Evolutionary conservation across 352 stramenopile genomes (phyloP).

Genomic region (Albugo laibachii): DNA sequence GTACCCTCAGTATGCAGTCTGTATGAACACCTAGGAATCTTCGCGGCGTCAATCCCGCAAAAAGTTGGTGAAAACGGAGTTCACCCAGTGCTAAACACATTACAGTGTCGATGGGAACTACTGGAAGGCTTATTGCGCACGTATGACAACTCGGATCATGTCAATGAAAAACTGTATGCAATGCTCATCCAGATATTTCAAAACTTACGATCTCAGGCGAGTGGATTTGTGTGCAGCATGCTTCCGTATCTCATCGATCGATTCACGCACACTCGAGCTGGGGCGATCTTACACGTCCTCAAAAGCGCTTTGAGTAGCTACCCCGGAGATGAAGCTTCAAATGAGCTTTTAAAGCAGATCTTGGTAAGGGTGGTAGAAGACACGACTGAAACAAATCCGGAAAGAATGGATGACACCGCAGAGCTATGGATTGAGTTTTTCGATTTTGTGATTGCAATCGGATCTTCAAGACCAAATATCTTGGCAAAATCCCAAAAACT

Average conservation of each 20-base stretch:
- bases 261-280: slow-evolving; percentile 33
- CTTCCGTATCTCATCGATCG: slow-evolving; percentile 40
- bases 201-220: slow-evolving; percentile 30
- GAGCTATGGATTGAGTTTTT: slow-evolving; percentile 28
- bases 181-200: slow-evolving; percentile 39
- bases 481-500: slow-evolving; percentile 51
- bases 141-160: slow-evolving; percentile 30
- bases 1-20: slow-evolving; percentile 16
- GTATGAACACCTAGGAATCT: slow-evolving; percentile 31
- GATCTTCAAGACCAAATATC: slow-evolving; percentile 29
- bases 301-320: slow-evolving; percentile 36
- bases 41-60: slow-evolving; percentile 29
- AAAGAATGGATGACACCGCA: slow-evolving; percentile 30
- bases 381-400: slow-evolving; percentile 20
- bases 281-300: slow-evolving; percentile 41
- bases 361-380: slow-evolving; percentile 51
- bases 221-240: slow-evolving; percentile 35
- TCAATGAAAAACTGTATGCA: slow-evolving; percentile 29
- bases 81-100: slow-evolving; percentile 29
- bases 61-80: slow-evolving; percentile 39
- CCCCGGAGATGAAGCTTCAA: slow-evolving; percentile 21
- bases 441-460: slow-evolving; percentile 33
- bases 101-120: slow-evolving; percentile 35
- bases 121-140: slow-evolving; percentile 28
- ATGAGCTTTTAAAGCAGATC: slow-evolving; percentile 22